phyloP scores from a whole-genome alignment of 176 grass and related monocot genomes.

The Thinopyrum elongatum region DNA sequence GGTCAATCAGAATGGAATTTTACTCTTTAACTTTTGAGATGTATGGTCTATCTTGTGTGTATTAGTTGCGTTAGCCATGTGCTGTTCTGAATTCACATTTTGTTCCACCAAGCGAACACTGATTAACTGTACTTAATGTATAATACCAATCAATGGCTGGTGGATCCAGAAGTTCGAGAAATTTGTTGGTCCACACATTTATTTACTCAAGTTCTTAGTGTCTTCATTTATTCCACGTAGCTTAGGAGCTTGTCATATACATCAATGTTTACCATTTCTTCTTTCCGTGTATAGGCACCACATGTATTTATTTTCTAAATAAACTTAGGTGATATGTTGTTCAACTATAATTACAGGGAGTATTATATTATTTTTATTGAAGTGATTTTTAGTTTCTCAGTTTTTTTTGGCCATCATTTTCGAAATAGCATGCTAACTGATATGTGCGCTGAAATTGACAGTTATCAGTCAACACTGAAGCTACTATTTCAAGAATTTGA shows the following conservation, averaged over 20 bases:
- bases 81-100: background rate
- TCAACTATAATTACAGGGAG: background rate
- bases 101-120: background rate
- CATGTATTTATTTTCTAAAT: background rate
- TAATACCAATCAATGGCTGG: background rate
- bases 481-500: slow-evolving; percentile 75
- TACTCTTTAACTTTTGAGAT: background rate
- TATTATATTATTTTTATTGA: background rate
- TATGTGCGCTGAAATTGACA: slow-evolving; percentile 43
- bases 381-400: slow-evolving; percentile 15
- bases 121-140: slow-evolving; percentile 3
- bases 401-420: slow-evolving; percentile 3
- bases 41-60: background rate
- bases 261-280: slow-evolving; percentile 14
- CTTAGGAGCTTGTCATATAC: slow-evolving; percentile 7
- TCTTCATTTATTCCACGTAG: background rate
- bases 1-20: background rate
- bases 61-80: too few relatives aligned
- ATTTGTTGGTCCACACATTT: background rate
- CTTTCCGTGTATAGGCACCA: background rate
- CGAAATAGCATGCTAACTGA: slow-evolving; percentile 16
- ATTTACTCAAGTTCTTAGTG: background rate
- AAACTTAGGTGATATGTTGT: background rate
- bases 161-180: slow-evolving; percentile 1
- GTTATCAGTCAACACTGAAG: slow-evolving; percentile 85